Evolutionary conservation across 1,139 yeast species (phyloP), one percentile per base, ranked within the genome.

Genomic region (Blastobotrys malaysiensis): DNA sequence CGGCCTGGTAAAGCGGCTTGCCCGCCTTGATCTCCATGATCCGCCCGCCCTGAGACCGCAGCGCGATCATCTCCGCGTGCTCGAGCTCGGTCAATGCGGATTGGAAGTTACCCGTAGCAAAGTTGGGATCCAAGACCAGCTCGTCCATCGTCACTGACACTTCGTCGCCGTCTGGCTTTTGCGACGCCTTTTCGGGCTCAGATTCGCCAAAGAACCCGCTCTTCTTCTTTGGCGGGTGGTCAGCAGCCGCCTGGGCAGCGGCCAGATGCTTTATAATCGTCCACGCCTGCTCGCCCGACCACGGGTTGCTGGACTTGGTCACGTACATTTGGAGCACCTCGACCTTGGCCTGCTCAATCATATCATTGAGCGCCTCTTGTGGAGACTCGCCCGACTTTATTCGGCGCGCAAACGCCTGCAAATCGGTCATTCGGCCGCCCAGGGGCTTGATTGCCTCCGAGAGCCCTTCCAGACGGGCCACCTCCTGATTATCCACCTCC

Each of bases 361-460:
- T 86, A 61, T 89, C 95, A 3, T 78, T 71, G 48, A 90, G 73
- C 0, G 99, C 98, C 52, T 79, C 85, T 19, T 71, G 65, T 0
- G 97, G 96, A 9, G 80, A 68, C 67, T 93, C 98, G 1, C 99
- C 99, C 0, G 93, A 82, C 62, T 83, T 84, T 20, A 93, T 79
- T 52, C 98, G 85, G 64, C 98, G 81, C 0, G 87, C 86, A 71
- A 89, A 89, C 18, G 95, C 85, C 69, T 93, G 97, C 54, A 93
- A 76, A 67, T 93, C 99, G 53, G 91, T 77, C 91, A 93, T 87
- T 60, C 99, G 81, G 45, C 99, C 99, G 11, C 99, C 99, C 27
- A 93, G 72, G 7, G 96, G 95, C 22, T 73, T 81, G 50, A 91
- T 72, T 43, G 86, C 80, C 1, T 72, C 68, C 43, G 83, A 86